Conservation (phyloP, 202 grass and related monocot species). For the Thinopyrum obtusiflorum region DNA sequence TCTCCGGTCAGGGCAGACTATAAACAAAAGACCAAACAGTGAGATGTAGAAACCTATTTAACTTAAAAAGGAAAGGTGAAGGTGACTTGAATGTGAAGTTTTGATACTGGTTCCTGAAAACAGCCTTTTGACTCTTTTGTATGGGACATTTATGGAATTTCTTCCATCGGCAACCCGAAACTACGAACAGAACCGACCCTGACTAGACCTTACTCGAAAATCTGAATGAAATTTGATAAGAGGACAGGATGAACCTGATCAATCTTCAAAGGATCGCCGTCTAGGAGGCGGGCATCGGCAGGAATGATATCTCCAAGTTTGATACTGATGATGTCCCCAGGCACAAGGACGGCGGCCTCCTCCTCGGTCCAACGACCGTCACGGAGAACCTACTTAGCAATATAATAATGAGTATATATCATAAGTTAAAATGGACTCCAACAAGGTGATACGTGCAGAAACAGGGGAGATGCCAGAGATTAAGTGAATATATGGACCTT, state of each 20-base stretch:
- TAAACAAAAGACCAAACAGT: background rate
- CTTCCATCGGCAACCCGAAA: no score
- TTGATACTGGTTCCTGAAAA: no score
- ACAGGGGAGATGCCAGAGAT: no score
- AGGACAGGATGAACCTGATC: conserved; percentile 36
- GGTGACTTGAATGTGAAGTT: background rate
- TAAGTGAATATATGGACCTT: conserved; percentile 58
- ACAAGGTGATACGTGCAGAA: background rate
- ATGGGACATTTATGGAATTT: no score
- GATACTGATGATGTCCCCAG: conserved; percentile 64
- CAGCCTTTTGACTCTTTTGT: no score
- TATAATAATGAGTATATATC: background rate
- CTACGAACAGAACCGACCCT: no score
- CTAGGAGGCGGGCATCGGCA: conserved; percentile 56
- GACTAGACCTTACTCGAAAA: no score
- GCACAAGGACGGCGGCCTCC: conserved; percentile 51
- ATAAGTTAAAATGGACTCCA: background rate
- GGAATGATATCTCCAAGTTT: conserved; percentile 71
- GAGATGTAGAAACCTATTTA: background rate
- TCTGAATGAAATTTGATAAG: no score
- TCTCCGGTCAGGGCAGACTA: conserved; percentile 64
- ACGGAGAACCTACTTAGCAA: conserved; percentile 42
- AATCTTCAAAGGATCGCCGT: conserved; percentile 60
- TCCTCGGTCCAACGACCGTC: conserved; percentile 50
- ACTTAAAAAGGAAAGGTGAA: background rate